Base-by-base conservation (phyloP, 2,329 filamentous ascomycete genomes). In the Aureobasidium sp. region DNA sequence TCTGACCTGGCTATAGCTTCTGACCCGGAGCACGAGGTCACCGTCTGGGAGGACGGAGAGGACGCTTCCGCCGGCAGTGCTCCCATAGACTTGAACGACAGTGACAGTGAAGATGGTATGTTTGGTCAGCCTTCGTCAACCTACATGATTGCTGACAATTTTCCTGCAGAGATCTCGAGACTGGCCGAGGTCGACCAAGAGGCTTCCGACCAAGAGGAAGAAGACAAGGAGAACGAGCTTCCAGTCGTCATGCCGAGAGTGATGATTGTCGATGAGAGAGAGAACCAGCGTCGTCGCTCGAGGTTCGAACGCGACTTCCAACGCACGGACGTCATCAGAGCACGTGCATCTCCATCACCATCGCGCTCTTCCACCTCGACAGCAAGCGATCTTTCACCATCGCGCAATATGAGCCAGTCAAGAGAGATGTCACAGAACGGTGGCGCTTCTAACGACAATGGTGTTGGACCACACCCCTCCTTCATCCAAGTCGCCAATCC, bases 401-500 rank as follows among this genome's bases (percentile, higher is more conserved):
- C 20, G 31, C 45, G 45, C 45, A 60, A 17, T 36, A 60, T 60
- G 57, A 51, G 31, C 55, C 55, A 59, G 8, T 22, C 42, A 17
- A 59, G 44, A 51, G 57, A 51, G 11, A 36, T 31, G 22, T 27
- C 57, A 9, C 58, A 61, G 36, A 45, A 61, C 42, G 60, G 48
- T 7, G 42, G 11, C 27, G 44, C 51, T 1, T 3, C 52, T 2
- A 22, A 42, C 17, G 41, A 20, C 9, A 48, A 60, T 20, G 48
- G 55, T 37, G 51, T 56, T 48, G 79, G 80, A 15, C 84, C 84
- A 25, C 83, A 87, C 69, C 84, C 84, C 0, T 86, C 83, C 22
- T 85, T 82, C 68, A 85, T 87, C 64, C 82, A 85, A 69, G 79
- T 87, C 62, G 83, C 84, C 62, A 82, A 84, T 67, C 90, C 90